Conservation (phyloP, 2,329 filamentous ascomycete species). For the Aspergillus latus region DNA sequence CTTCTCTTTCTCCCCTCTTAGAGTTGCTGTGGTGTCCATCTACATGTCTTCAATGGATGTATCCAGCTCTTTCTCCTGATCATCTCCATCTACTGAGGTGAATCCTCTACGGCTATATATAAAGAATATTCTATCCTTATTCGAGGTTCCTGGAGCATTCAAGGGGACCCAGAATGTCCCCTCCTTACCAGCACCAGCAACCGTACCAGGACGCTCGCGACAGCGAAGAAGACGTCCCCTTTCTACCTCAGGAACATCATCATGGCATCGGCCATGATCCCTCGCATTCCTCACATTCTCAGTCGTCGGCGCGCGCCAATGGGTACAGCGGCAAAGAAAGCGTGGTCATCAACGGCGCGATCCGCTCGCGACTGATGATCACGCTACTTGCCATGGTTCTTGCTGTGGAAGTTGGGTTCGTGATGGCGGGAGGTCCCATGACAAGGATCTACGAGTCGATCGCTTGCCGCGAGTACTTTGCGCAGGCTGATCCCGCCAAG, state of each 20-base stretch:
- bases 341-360: slow-evolving; percentile 24
- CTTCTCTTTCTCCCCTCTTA: neutral
- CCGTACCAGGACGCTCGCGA: neutral
- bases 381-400: slow-evolving; percentile 45
- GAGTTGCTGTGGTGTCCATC: neutral
- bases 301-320: slow-evolving; percentile 1
- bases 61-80: neutral
- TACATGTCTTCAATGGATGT: neutral
- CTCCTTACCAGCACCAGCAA: neutral
- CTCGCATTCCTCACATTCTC: neutral
- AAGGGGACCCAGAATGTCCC: neutral
- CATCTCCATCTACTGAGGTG: neutral
- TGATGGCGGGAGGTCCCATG: slow-evolving; percentile 46
- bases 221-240: neutral
- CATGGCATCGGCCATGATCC: neutral
- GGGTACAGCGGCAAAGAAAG: slow-evolving; percentile 4
- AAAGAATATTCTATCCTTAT: neutral
- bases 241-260: neutral
- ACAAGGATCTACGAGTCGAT: slow-evolving; percentile 53
- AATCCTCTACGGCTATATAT: neutral
- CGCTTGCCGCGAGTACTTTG: slow-evolving; percentile 48
- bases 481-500: slow-evolving; percentile 42
- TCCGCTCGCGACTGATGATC: slow-evolving; percentile 40
- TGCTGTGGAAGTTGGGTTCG: slow-evolving; percentile 47
- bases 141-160: neutral